A percentile compares a stretch with the other conserved stretches of the same genome.
phyloP scores from a whole-genome alignment of 306 rosid species.

The Vachellia pachyceras region DNA sequence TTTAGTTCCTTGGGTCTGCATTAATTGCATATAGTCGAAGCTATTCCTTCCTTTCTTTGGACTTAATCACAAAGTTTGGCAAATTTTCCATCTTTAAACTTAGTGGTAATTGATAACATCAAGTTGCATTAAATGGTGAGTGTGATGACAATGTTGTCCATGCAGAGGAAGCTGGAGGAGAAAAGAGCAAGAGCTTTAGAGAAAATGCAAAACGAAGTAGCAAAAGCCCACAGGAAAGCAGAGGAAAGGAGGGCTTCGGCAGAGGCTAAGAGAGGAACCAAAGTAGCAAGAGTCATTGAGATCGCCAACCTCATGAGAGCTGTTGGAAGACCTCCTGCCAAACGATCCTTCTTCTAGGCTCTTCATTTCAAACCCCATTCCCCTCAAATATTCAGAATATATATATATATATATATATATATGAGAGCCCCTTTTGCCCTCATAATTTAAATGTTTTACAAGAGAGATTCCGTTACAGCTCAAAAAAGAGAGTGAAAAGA shows the following conservation, averaged over 20 bases:
- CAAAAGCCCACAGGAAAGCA: too few relatives aligned
- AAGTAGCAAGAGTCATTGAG: conserved; percentile 82
- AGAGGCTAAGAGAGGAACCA: conserved; percentile 96
- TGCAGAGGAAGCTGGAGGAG: too few relatives aligned
- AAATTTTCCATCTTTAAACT: neutral
- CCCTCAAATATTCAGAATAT: too few relatives aligned
- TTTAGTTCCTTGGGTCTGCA: neutral
- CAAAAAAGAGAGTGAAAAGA: too few relatives aligned
- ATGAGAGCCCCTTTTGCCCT: conserved; percentile 48
- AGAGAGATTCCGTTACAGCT: too few relatives aligned
- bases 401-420: neutral
- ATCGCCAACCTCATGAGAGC: conserved; percentile 74
- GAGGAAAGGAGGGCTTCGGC: too few relatives aligned
- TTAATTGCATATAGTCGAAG: neutral
- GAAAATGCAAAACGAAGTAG: too few relatives aligned
- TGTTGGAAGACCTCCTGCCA: too few relatives aligned
- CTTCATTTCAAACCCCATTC: too few relatives aligned
- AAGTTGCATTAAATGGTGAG: neutral
- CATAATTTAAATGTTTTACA: conserved; percentile 38
- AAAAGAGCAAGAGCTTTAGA: too few relatives aligned
- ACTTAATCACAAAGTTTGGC: neutral
- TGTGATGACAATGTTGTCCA: too few relatives aligned
- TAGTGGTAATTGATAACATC: neutral
- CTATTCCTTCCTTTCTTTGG: neutral
- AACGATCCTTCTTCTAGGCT: too few relatives aligned